Percentiles rank a stretch among this genome's conserved stretches.
phyloP scores from a whole-genome alignment of 208 protist species.

The Acanthamoeba comandoni region DNA sequence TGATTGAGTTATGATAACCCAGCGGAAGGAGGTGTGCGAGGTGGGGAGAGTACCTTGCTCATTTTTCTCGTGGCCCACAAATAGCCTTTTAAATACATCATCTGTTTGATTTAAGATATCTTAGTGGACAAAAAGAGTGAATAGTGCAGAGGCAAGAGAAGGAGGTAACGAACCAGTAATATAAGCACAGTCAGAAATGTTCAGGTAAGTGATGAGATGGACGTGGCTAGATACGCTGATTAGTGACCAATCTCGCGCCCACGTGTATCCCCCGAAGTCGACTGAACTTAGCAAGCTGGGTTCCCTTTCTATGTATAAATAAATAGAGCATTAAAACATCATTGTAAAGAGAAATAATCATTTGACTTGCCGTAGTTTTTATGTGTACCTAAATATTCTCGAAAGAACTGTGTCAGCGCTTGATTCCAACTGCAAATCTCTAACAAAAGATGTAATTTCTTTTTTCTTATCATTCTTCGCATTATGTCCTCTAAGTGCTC shows the following conservation, averaged over 20 bases:
- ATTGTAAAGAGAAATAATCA: neutral
- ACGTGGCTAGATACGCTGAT: neutral
- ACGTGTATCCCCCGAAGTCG: neutral
- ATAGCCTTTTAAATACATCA: slow-evolving; percentile 30
- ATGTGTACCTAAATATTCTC: neutral
- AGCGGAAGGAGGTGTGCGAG: neutral
- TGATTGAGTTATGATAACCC: neutral
- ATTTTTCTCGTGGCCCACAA: slow-evolving; percentile 1
- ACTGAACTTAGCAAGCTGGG: neutral
- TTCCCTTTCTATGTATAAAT: neutral
- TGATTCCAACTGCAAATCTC: slow-evolving; percentile 40
- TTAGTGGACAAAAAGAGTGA: too few species aligned
- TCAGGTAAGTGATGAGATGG: slow-evolving; percentile 28
- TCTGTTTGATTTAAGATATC: slow-evolving; percentile 1
- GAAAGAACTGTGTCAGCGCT: neutral
- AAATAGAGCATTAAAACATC: neutral
- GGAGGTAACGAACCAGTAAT: slow-evolving; percentile 1
- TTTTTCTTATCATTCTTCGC: neutral
- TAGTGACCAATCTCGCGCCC: slow-evolving; percentile 31
- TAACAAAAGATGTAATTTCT: slow-evolving; percentile 34
- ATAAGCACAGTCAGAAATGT: slow-evolving; percentile 38
- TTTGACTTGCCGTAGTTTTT: neutral
- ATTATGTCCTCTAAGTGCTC: slow-evolving; percentile 16
- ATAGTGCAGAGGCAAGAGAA: neutral
- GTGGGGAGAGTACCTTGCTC: neutral